Base-by-base conservation (phyloP, 176 grass and related monocot species). In the Phoenix dactylifera region DNA sequence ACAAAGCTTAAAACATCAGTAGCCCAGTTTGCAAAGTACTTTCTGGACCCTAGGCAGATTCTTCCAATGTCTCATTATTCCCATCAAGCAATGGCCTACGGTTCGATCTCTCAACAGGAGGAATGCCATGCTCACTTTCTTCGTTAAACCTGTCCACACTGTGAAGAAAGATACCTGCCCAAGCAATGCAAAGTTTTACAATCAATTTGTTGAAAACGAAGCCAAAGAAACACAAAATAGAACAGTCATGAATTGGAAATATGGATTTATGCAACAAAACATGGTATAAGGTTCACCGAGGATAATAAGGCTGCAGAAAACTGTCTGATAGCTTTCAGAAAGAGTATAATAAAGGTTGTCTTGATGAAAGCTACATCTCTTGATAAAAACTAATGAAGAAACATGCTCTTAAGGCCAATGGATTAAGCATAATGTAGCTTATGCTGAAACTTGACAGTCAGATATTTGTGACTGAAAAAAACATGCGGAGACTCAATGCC, bases 141-240 rank as follows among this genome's bases (percentile, higher is more conserved):
- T 91, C 87, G 15, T 81, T 73, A 56, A 81, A 98, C 50, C 79
- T 78, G 67, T 98, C 93, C 12, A 96, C 80, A 3, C 87, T 98
- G 26, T 58, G 76, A 57, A 92, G 52, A 83, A 89, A 92, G 75
- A 98, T 88, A 39, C 78, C 93, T 98, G 76, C 7, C 57, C 70
- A 70, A 54, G 66, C 17, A 76, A 59, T 59, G 26, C 12, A 50
- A 15, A 76, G 54, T 32, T 49, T 18, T 24, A 4, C 12, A 54
- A 15, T 12, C 59, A 58, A 44, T 44, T 44, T 44, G 44, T 4
- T 53, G 20, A 28, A 57, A 22, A 39, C 54, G 9, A 59, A 54
- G 30, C 30, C 52, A 24, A 55, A 16, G 50, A 16, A 29, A 70
- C 52, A 22, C 50, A 54, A 14, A 48, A 22, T 44, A 5, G 51